Conservation (phyloP, 2,329 filamentous ascomycete species). For the Xylaria sp. region DNA sequence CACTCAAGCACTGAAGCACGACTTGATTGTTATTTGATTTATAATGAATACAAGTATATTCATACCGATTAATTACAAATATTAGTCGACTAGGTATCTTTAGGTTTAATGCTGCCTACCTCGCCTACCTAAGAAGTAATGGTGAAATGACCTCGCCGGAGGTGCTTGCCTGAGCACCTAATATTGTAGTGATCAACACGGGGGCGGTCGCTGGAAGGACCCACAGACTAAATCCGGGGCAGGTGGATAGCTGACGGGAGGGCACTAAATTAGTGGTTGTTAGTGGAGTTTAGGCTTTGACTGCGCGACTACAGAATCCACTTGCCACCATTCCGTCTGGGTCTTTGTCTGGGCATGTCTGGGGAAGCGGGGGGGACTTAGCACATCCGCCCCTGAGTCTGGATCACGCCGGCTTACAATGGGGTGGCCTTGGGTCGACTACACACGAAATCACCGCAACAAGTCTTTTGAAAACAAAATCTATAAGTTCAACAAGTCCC, state of each 20-base stretch:
- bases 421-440: constrained; percentile 11
- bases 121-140: background rate
- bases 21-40: background rate
- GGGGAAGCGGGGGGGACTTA: constrained; percentile 35
- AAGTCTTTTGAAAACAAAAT: background rate
- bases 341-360: constrained; percentile 23
- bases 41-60: background rate
- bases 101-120: background rate
- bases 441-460: constrained; percentile 1
- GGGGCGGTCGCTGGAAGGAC: background rate
- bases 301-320: constrained; percentile 8
- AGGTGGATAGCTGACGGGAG: constrained; percentile 27
- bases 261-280: constrained; percentile 14
- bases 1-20: background rate
- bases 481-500: background rate
- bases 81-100: background rate
- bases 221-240: constrained; percentile 33
- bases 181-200: background rate
- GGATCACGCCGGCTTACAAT: constrained; percentile 9
- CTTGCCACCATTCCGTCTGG: constrained; percentile 22
- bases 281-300: constrained; percentile 22
- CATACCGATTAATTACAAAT: constrained; percentile 1
- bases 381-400: constrained; percentile 28
- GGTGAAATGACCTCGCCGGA: background rate
- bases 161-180: background rate